Evolutionary conservation across 140 eudicot genomes (phyloP), one percentile per base, ranked within the genome.

Genomic region (Stevia rebaudiana): DNA sequence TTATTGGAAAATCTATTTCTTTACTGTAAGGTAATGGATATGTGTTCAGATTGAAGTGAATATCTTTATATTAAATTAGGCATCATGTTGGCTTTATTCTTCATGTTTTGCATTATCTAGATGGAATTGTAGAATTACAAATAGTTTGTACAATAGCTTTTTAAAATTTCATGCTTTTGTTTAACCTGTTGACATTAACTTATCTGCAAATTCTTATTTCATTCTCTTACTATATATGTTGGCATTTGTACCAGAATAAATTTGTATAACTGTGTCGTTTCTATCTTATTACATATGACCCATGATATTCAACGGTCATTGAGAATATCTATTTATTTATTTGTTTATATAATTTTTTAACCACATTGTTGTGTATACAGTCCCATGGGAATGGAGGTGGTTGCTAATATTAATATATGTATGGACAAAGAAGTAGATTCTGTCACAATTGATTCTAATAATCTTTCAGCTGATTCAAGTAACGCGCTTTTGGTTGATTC

Each of bases 341-440:
- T 23, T 8, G 10, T 6, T 25, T 52, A 16, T 48, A 0, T 16
- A 8, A 18, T 11, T 11, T 24, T 33, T 11, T 28, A 54, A 54
- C 39, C 13, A 22, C 22, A 55, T 30, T 31, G 61, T 61, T 22
- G 22, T 61, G n/a, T 68, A 42, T 75, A 60, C 82, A 86, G 94
- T 55, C 40, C 59, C 23, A 86, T 90, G 94, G 87, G 84, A 55
- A 73, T 87, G 86, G 95, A 86, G 74, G 86, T 83, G 58, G 83
- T 55, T 55, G 61, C 67, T 24, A 89, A 82, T 78, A 68, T 74
- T 24, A 89, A 82, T 78, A 68, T 74, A 66, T 84, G 87, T 51
- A 79, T 74, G 65, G 86, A 85, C 75, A 86, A 89, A 71, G 95
- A 89, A 67, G 84, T 78, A 55, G 86, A 85, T 65, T 62, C 78